Conservation (phyloP, 1,284 basidiomycete genomes). For the Moniliophthora roreri region DNA sequence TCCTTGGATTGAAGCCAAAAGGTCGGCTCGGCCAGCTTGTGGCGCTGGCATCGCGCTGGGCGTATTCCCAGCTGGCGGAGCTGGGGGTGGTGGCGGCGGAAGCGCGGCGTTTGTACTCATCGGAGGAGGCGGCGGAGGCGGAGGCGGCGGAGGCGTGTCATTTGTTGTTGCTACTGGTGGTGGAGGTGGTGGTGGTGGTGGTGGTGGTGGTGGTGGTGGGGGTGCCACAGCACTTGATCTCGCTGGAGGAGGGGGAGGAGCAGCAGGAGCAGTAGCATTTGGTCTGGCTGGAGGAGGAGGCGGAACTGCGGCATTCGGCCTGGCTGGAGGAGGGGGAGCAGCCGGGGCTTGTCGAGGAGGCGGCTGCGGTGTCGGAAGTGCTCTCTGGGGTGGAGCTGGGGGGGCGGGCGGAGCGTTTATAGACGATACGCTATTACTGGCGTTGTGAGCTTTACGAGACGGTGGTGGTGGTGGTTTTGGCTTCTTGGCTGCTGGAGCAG, state of each 20-base stretch:
- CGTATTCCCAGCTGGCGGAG: conserved; percentile 21
- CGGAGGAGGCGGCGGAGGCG: conserved; percentile 34
- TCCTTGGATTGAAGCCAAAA: conserved; percentile 54
- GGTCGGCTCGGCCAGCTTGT: conserved; percentile 55
- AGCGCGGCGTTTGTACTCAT: conserved; percentile 29
- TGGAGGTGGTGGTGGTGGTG: conserved; percentile 33
- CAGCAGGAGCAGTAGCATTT: conserved; percentile 30
- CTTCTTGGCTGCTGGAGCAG: conserved; percentile 33
- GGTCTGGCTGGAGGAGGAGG: conserved; percentile 31
- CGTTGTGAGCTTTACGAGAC: conserved; percentile 31
- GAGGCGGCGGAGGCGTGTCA: conserved; percentile 29
- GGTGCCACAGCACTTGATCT: conserved; percentile 25
- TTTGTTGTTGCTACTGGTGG: conserved; percentile 34
- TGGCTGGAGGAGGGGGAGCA: conserved; percentile 26
- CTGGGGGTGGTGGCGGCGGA: conserved; percentile 33
- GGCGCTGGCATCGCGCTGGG: conserved; percentile 32
- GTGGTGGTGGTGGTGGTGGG: conserved; percentile 37
- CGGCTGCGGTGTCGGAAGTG: conserved; percentile 26
- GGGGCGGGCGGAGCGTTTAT: conserved; percentile 30
- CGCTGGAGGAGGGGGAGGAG: conserved; percentile 33
- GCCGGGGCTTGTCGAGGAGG: conserved; percentile 26
- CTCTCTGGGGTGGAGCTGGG: conserved; percentile 24
- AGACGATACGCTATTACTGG: conserved; percentile 32
- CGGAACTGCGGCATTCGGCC: conserved; percentile 27
- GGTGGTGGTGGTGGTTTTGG: conserved; percentile 65